Base-by-base conservation (phyloP, 352 stramenopile species). In the Phytophthora agathidicida region DNA sequence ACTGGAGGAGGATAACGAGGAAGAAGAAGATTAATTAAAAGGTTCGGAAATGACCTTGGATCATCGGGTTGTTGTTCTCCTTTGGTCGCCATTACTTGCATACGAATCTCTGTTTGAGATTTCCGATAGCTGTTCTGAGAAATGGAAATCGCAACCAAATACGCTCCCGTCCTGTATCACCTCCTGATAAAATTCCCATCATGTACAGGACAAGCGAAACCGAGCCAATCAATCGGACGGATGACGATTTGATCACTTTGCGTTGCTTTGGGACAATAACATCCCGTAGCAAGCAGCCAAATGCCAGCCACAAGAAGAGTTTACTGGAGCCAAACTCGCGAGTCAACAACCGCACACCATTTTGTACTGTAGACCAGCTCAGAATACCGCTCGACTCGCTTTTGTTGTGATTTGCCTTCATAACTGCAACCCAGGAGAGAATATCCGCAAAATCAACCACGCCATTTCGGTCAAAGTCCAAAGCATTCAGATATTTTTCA, bases 361-460 rank as follows among this genome's bases (percentile, higher is more conserved):
- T 71, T 9, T 55, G 48, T 7, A 74, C 20, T 14, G 35, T 37
- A 17, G 53, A 36, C 48, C 48, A 74, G 24, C 52, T 67, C 7
- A 62, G 9, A 26, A 62, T 28, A n/a, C 37, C 42, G 27, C 20
- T 59, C 2, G 54, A 70, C 2, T 71, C 54, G 17, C 41, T 43
- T 0, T 67, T 56, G 16, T 86, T 64, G 50, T 88, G 68, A 16
- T 83, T 83, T 5, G 50, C 60, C 49, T 94, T 94, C 69, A 94
- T 85, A 24, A 90, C 74, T 1, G 82, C 79, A 0, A 71, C 73
- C 80, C 85, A 93, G 3, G 82, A 92, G 3, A 94, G 57, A 37
- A 94, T 83, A 59, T 94, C 85, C 3, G 45, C 56, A 43, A 94
- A 89, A 46, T 94, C 83, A 7, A 93, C 83, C 0, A 85, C 65